Base-by-base conservation (phyloP, 768 basidiomycete species). In the Agrocybe pediades region DNA sequence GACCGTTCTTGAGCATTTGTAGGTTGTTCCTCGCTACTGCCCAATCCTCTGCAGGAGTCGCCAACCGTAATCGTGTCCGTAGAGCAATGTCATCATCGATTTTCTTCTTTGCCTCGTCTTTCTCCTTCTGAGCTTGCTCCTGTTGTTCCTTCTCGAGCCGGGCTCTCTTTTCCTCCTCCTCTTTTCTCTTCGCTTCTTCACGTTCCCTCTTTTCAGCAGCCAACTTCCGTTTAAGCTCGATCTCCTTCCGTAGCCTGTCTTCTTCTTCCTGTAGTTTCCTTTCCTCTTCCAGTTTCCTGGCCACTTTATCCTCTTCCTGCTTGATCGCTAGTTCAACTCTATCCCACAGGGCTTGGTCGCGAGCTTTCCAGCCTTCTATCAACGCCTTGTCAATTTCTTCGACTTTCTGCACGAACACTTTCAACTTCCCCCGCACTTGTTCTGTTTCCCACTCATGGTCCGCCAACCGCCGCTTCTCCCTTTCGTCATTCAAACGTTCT, bases 1-100 rank as follows among this genome's bases (percentile, higher is more conserved):
- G 74, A 27, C 84, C 81, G 2, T 71, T 68, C 73, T 95, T 95
- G 47, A 91, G 73, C 48, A 68, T 65, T 83, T 93, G 58, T 51
- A 90, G 72, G 30, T 70, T 73, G 23, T 70, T 66, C 17, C 87
- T 78, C 8, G 83, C 85, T 25, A 74, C 67, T 40, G 67, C 59
- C 89, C 89, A 92, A 60, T 92, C 88, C 17, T 85, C 83, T 33
- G 76, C 74, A 9, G 84, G 74, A 0, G 79, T 78, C 1, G 76
- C 74, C 65, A 88, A 67, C 9, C 83, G 86, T 13, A 86, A 53
- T 19, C 59, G 63, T 48, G 68, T 66, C 48, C 68, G 64, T 48
- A 72, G 70, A 56, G 68, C 75, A 54, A 67, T 71, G 51, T 72
- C 74, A 59, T 73, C 76, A 25, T 61, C 72, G 58, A 63, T 64